Conservation (phyloP, 768 basidiomycete species). For the Boletus eberwhitei region DNA sequence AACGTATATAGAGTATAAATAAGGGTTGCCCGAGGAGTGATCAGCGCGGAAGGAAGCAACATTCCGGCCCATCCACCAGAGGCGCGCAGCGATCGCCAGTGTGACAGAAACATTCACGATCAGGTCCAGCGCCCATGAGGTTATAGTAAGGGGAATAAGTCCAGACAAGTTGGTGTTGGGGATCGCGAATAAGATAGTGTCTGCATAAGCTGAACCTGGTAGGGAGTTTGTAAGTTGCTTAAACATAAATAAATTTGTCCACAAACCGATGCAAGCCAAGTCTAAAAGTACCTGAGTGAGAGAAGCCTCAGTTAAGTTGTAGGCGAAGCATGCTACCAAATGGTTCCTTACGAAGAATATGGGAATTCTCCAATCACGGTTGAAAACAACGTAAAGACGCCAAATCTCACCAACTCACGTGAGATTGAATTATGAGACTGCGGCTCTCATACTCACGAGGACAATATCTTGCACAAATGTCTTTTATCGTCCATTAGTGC, state of each 20-base stretch:
- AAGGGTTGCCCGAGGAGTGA: conserved; percentile 7
- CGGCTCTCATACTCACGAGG: conserved; percentile 2
- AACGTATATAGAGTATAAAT: conserved; percentile 16
- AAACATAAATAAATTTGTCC: neutral
- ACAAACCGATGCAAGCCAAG: conserved; percentile 18
- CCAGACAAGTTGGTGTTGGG: conserved; percentile 3
- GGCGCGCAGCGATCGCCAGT: conserved; percentile 17
- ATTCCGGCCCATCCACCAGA: conserved; percentile 19
- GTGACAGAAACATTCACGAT: conserved; percentile 20
- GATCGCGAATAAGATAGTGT: conserved; percentile 8
- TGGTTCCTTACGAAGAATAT: conserved; percentile 15
- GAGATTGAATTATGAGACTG: neutral
- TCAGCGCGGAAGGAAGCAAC: conserved; percentile 1
- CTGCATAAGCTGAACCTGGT: conserved; percentile 9
- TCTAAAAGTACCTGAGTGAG: conserved; percentile 18
- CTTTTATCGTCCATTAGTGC: conserved; percentile 1
- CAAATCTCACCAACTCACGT: conserved; percentile 11
- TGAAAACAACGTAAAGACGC: conserved; percentile 24
- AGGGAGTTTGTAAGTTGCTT: neutral
- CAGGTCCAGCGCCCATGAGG: conserved; percentile 21
- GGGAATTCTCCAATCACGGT: conserved; percentile 18
- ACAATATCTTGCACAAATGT: conserved; percentile 17
- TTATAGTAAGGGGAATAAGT: conserved; percentile 8
- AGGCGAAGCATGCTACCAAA: neutral
- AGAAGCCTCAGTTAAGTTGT: neutral